These are phyloP conservation scores for Lodderomyces jiufengensis DNA, from an alignment of 1,139 yeast genomes.

Conservation along the genomic window DNA sequence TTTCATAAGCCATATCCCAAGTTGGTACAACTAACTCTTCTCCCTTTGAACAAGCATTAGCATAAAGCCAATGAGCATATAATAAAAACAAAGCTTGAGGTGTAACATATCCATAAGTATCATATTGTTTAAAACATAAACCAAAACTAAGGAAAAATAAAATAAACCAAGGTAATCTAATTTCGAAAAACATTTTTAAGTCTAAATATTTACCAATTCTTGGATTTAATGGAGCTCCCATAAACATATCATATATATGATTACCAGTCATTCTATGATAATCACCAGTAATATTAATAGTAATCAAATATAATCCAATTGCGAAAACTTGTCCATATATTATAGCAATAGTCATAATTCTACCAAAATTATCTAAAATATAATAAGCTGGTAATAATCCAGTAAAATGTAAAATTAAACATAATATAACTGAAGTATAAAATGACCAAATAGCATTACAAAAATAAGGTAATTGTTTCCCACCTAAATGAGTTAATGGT, in stretches of 20 bases:
- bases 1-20: constrained; percentile 99
- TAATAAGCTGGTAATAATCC: constrained; percentile 72
- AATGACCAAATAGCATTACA: constrained; percentile 90
- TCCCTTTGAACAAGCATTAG: constrained; percentile 96
- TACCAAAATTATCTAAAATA: constrained; percentile 78
- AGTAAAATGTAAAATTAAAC: constrained; percentile 62
- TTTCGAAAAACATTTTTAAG: constrained; percentile 95
- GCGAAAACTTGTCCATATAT: constrained; percentile 70
- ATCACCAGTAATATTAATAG: constrained; percentile 63
- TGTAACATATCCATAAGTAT: constrained; percentile 72
- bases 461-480: constrained; percentile 80
- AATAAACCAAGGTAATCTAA: constrained; percentile 94
- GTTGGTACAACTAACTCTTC: constrained; percentile 96
- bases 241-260: constrained; percentile 82
- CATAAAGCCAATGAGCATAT: constrained; percentile 89
- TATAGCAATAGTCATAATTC: constrained; percentile 90
- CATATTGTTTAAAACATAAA: constrained; percentile 73
- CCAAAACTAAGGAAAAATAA: constrained; percentile 76
- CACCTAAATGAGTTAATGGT: constrained; percentile 76
- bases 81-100: constrained; percentile 73
- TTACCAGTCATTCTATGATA: constrained; percentile 91
- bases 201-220: constrained; percentile 84
- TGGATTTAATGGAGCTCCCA: constrained; percentile 98
- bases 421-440: constrained; percentile 61
- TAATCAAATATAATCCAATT: constrained; percentile 57